A percentile compares a stretch with the other conserved stretches of the same genome.
phyloP scores from a whole-genome alignment of 2,329 filamentous ascomycete species.

The Claviceps sp. region DNA sequence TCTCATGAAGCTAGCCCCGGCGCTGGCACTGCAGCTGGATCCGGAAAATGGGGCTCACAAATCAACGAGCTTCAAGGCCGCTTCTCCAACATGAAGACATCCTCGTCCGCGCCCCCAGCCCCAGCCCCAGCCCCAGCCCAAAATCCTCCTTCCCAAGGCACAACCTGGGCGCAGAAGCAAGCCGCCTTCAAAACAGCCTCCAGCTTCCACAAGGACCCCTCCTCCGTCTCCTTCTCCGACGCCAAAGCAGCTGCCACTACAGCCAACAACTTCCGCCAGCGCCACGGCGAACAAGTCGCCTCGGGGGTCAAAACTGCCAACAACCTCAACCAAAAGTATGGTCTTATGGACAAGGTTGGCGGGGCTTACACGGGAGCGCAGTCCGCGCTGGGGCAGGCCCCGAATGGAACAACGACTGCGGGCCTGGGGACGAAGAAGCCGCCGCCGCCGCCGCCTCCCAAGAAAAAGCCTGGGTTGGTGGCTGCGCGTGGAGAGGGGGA shows the following conservation, averaged over 20 bases:
- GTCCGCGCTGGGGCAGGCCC: not conserved
- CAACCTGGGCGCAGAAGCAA: constrained; percentile 52
- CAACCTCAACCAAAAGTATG: constrained; percentile 48
- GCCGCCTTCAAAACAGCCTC: constrained; percentile 48
- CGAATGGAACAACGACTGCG: not conserved
- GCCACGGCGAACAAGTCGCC: constrained; percentile 55
- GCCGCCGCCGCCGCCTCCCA: constrained; percentile 37
- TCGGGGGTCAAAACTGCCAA: constrained; percentile 44
- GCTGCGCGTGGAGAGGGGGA: constrained; percentile 15
- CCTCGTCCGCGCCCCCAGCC: constrained; percentile 12
- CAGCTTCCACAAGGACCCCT: constrained; percentile 45
- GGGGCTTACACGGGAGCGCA: constrained; percentile 12
- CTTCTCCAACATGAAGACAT: constrained; percentile 41
- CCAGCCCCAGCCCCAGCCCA: constrained; percentile 11
- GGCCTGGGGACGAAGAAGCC: constrained; percentile 35
- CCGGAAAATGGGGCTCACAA: constrained; percentile 22
- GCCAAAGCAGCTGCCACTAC: constrained; percentile 44
- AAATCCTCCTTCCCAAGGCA: constrained; percentile 30
- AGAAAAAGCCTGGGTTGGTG: constrained; percentile 34
- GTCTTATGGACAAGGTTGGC: constrained; percentile 28
- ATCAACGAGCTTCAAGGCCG: constrained; percentile 55
- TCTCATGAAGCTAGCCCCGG: constrained; percentile 8
- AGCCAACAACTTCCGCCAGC: constrained; percentile 55
- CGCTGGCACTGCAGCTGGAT: constrained; percentile 10
- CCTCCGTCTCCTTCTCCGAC: constrained; percentile 46